Conservation (phyloP, 169 alveolate species). For the Plasmodium gonderi region DNA sequence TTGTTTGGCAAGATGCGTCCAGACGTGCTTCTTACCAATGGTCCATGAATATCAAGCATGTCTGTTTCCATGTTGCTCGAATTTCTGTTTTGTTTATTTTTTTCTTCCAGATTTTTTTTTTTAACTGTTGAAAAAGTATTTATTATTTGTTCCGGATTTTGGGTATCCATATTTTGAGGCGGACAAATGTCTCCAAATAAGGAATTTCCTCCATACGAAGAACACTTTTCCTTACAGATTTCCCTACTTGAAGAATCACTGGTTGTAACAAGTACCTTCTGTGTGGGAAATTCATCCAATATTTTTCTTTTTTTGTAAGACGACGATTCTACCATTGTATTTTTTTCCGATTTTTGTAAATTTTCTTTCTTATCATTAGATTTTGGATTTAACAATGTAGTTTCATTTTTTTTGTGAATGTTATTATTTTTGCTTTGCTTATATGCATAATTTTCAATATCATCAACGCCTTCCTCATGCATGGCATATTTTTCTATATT, state of each 20-base stretch:
- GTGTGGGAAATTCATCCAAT: neutral
- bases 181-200: neutral
- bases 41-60: neutral
- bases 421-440: neutral
- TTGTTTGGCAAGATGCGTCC: slow-evolving; percentile 20
- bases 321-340: slow-evolving; percentile 8
- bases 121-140: neutral
- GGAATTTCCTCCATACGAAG: neutral
- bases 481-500: neutral
- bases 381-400: neutral
- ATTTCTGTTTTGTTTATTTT: neutral
- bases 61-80: neutral
- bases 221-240: neutral
- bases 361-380: neutral
- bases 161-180: neutral
- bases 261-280: neutral
- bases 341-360: neutral
- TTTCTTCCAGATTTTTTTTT: neutral
- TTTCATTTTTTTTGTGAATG: neutral
- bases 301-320: slow-evolving; percentile 9
- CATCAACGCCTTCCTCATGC: neutral
- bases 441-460: neutral
- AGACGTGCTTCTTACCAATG: neutral
- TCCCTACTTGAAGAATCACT: neutral
- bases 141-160: neutral